Evolutionary conservation across 176 grass and related monocot genomes (phyloP).

Genomic region (Hordeum vulgare): DNA sequence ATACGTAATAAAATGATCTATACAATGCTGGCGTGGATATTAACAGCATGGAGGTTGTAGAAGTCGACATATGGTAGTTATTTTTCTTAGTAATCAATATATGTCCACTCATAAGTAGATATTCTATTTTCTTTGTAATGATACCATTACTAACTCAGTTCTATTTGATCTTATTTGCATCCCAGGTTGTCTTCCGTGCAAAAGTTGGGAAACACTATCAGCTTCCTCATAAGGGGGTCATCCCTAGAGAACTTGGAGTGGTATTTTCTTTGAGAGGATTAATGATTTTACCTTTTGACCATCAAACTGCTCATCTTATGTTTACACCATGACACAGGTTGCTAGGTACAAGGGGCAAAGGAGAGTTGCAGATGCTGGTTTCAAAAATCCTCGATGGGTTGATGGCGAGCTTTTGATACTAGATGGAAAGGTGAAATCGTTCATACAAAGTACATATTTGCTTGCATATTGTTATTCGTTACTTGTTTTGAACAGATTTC

Average conservation of each 20-base stretch:
- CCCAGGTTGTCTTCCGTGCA: constrained; percentile 78
- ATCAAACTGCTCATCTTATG: constrained; percentile 13
- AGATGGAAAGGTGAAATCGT: constrained; percentile 79
- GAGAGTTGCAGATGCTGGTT: constrained; percentile 67
- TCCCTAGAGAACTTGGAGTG: constrained; percentile 97
- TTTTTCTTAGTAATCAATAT: neutral
- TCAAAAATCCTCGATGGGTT: constrained; percentile 74
- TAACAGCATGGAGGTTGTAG: neutral
- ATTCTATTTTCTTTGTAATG: neutral
- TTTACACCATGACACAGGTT: constrained; percentile 44
- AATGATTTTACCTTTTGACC: constrained; percentile 17
- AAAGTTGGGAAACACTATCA: constrained; percentile 80
- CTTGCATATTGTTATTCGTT: constrained; percentile 8
- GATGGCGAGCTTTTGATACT: constrained; percentile 91
- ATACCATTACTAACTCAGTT: neutral
- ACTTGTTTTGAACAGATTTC: constrained; percentile 28
- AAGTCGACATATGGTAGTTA: neutral
- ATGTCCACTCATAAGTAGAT: neutral
- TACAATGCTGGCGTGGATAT: neutral
- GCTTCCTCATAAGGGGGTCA: constrained; percentile 92
- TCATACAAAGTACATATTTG: neutral
- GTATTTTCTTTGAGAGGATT: constrained; percentile 35
- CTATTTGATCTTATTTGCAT: constrained; percentile 3
- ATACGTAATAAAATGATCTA: neutral
- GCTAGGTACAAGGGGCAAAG: constrained; percentile 86